Base-by-base conservation (phyloP, 2,329 filamentous ascomycete species). In the Ramichloridium luteum region DNA sequence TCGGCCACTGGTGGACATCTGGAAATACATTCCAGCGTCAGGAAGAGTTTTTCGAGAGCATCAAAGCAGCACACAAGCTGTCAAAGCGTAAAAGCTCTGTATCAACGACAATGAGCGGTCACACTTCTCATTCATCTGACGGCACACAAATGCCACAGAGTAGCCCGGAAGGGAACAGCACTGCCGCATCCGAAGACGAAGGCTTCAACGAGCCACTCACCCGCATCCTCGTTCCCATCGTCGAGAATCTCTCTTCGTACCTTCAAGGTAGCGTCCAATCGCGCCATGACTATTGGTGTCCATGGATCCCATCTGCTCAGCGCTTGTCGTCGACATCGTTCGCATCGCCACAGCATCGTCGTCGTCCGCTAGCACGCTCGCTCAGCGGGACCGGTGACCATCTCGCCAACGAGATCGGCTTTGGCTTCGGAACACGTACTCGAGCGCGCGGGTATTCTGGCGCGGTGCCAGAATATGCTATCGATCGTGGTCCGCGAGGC, bases 211-310 rank as follows among this genome's bases (percentile, higher is more conserved):
- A 39, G 22, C 29, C 27, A 22, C 53, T 53, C 13, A 59, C 54
- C 12, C 53, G 50, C 20, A 35, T 58, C 3, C 55, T 64, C 31
- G 51, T 63, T 5, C 54, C 58, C 2, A 39, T 64, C 8, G 55
- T 58, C 30, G 60, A 64, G 39, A 61, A 54, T 17, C 49, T 65
- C 2, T 49, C 50, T 5, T 51, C 54, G 16, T 65, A 67, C 36
- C 48, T 51, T 9, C 44, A 55, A 20, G 60, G 50, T 34, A 41
- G 51, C 16, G n/a, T 41, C 22, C 36, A 53, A 13, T 41, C 47
- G 36, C 46, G 53, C 12, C 46, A 44, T 14, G 54, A 55, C 27
- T 59, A 61, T 45, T 65, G 59, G 41, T 57, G 48, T 13, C 51
- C 48, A 2, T 65, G 59, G 53, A 23, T 8, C 8, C 20, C 20